Evolutionary conservation across 2,329 filamentous ascomycete genomes (phyloP), one percentile per base, ranked within the genome.

Genomic region (Pseudovirgaria hyperparasitica): DNA sequence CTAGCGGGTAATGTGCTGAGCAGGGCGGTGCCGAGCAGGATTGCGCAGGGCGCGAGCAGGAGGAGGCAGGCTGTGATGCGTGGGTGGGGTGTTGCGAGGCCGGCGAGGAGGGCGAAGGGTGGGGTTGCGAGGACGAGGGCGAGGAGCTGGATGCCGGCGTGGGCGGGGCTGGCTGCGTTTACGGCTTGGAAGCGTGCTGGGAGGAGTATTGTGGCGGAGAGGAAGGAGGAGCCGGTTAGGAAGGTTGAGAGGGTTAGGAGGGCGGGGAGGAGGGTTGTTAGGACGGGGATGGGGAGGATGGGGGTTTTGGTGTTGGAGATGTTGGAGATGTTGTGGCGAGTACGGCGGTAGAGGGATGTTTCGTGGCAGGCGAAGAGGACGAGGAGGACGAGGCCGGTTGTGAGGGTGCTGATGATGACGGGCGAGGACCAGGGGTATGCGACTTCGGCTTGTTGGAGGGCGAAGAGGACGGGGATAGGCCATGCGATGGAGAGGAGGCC

Each of bases 121-220:
- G 48, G 44, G 5, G 43, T 41, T 2, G 47, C 11, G 2, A 48
- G 29, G 2, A 45, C 43, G 10, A 42, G 30, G 3, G 48, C 43
- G 8, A 50, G 35, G 5, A 51, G 40, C 11, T 46, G 36, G 4
- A 50, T 47, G 3, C 45, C 46, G 2, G 48, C 39, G 14, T 41
- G 37, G 20, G 46, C 44, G 11, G 48, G 45, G 19, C 36, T 44
- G 5, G 37, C 45, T 19, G 43, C 38, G 16, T 51, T 50, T 6
- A 48, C 46, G 10, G 29, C 36, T 28, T 51, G 48, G 19, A 50
- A 51, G 26, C 46, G 48, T 26, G 49, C 45, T 1, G 46, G 48
- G 13, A 50, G 36, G 18, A 48, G 43, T 6, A 50, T 42, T 25
- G 49, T 43, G 6, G 41, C 34, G 12, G 39, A 39, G 15, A 41